Percentiles rank a stretch among this genome's conserved stretches.
Conservation (phyloP, 106 monocot species). For the Dioscorea dumetorum region DNA sequence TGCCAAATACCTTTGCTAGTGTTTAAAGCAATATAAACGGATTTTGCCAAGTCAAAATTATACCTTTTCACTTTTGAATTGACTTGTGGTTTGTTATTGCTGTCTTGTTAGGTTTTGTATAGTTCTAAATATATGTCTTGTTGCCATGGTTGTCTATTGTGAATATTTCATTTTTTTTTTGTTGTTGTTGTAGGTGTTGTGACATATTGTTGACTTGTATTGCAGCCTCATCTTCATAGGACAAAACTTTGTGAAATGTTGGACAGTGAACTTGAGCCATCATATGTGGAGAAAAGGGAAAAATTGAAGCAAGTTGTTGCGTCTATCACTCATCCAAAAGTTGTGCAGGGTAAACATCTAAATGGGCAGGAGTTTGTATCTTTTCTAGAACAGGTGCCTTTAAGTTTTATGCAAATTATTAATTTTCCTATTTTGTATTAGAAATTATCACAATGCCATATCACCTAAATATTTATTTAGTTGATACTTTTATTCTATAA, state of each 20-base stretch:
- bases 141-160: no score
- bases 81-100: no score
- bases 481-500: not conserved
- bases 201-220: slow-evolving; percentile 1
- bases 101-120: no score
- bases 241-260: slow-evolving; percentile 93
- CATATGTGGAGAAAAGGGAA: slow-evolving; percentile 73
- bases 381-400: slow-evolving; percentile 82
- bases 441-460: no score
- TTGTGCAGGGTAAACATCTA: slow-evolving; percentile 80
- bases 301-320: slow-evolving; percentile 73
- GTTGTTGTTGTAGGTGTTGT: no score
- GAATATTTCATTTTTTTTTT: no score
- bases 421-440: not conserved
- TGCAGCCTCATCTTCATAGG: slow-evolving; percentile 96
- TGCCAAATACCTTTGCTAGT: no score
- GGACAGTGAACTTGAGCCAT: slow-evolving; percentile 77
- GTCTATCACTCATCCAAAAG: slow-evolving; percentile 72
- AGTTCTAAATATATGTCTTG: no score
- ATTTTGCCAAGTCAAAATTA: no score
- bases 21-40: no score
- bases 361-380: slow-evolving; percentile 86
- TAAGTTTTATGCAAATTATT: not conserved
- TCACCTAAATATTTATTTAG: not conserved
- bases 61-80: no score